Conservation (phyloP, 163 green algal genomes). For the Picocystis sp. region DNA sequence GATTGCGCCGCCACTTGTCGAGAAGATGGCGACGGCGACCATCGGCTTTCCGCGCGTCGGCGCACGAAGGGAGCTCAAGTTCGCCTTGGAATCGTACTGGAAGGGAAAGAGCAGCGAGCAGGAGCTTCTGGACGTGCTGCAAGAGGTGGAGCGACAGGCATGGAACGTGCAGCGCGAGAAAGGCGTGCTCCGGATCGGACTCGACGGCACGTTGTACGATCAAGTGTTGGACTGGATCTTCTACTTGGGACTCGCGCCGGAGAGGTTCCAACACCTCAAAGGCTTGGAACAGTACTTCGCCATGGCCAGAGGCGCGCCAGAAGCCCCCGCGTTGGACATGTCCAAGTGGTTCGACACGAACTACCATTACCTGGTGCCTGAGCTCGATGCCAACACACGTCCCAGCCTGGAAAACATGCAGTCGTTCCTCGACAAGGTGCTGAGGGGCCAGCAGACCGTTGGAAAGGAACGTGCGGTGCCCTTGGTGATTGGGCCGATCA, state of each 20-base stretch:
- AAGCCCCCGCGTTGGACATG: slow-evolving; percentile 62
- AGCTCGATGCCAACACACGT: slow-evolving; percentile 33
- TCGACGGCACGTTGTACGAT: slow-evolving; percentile 77
- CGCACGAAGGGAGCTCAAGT: slow-evolving; percentile 62
- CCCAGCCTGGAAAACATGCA: slow-evolving; percentile 30
- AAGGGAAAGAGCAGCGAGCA: slow-evolving; percentile 20
- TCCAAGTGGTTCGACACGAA: slow-evolving; percentile 86
- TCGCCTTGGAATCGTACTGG: slow-evolving; percentile 64
- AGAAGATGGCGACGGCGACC: not conserved
- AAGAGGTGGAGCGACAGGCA: slow-evolving; percentile 26
- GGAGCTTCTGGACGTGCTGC: slow-evolving; percentile 29
- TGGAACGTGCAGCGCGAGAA: slow-evolving; percentile 41
- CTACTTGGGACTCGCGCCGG: slow-evolving; percentile 52
- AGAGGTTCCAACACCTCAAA: slow-evolving; percentile 24
- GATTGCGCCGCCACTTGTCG: too few species aligned
- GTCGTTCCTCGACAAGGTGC: slow-evolving; percentile 39
- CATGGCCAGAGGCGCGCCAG: slow-evolving; percentile 51
- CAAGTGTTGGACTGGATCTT: slow-evolving; percentile 61
- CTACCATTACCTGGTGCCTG: slow-evolving; percentile 78
- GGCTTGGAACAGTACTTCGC: slow-evolving; percentile 70
- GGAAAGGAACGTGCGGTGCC: slow-evolving; percentile 47
- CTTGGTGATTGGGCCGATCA: slow-evolving; percentile 59
- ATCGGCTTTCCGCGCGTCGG: slow-evolving; percentile 62
- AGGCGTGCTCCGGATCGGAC: slow-evolving; percentile 19
- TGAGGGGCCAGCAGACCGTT: slow-evolving; percentile 39